Percentiles rank a stretch among this genome's conserved stretches.
Evolutionary conservation across 371 early-diverging fungal genomes (phyloP).

Genomic region (Mucor indicus): DNA sequence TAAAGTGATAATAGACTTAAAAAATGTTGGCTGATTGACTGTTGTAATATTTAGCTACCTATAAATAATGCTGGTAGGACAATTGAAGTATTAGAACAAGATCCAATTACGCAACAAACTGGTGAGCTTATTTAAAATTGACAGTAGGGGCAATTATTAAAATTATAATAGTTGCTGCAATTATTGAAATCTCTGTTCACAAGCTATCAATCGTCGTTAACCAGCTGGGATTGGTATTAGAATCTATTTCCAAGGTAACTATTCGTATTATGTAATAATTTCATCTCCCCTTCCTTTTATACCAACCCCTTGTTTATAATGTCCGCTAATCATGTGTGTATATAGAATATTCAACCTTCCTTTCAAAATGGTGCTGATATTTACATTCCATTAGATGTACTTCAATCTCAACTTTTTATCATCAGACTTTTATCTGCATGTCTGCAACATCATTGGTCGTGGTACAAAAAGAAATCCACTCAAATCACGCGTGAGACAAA

Average conservation of each 20-base stretch:
- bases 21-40: not conserved
- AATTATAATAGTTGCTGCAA: slow-evolving; percentile 53
- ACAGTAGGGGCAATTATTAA: too few relatives aligned
- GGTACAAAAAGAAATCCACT: slow-evolving; percentile 45
- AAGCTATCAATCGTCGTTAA: slow-evolving; percentile 48
- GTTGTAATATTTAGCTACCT: too few relatives aligned
- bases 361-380: slow-evolving; percentile 38
- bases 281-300: too few relatives aligned
- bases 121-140: too few relatives aligned
- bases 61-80: slow-evolving; percentile 51
- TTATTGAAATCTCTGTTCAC: slow-evolving; percentile 58
- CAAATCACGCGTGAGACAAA: slow-evolving; percentile 17
- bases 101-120: slow-evolving; percentile 66
- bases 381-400: slow-evolving; percentile 52
- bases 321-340: too few relatives aligned
- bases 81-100: slow-evolving; percentile 58
- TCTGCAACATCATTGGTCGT: slow-evolving; percentile 70
- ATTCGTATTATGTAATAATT: too few relatives aligned
- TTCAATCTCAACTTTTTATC: slow-evolving; percentile 74
- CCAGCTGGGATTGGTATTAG: slow-evolving; percentile 52
- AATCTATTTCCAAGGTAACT: slow-evolving; percentile 58
- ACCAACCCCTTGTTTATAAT: too few relatives aligned
- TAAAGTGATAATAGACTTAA: slow-evolving; percentile 13
- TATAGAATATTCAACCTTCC: slow-evolving; percentile 27
- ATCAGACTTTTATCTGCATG: slow-evolving; percentile 70